A percentile compares a stretch with the other conserved stretches of the same genome.
These are phyloP conservation scores for Cercospora sp. DNA, from an alignment of 2,329 filamentous ascomycete genomes.

Conservation along the genomic window DNA sequence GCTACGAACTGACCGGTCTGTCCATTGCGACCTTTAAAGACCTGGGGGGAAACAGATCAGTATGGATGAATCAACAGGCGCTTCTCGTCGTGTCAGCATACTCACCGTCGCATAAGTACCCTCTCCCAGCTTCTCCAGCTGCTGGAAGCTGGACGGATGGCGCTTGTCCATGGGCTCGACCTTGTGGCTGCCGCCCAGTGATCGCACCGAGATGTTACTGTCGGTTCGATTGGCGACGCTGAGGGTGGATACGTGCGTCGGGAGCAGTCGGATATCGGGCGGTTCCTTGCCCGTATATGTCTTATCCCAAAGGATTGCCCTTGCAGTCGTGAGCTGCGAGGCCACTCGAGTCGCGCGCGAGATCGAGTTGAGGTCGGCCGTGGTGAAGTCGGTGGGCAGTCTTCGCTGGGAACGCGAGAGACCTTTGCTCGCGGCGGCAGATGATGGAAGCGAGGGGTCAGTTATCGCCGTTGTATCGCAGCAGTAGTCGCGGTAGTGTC, in stretches of 20 bases:
- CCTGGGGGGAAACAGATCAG: slow-evolving; percentile 53
- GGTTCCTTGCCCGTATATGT: slow-evolving; percentile 47
- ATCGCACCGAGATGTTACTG: slow-evolving; percentile 53
- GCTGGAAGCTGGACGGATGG: slow-evolving; percentile 96
- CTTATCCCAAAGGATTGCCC: slow-evolving; percentile 53
- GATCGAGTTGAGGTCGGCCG: slow-evolving; percentile 14
- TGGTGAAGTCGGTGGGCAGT: slow-evolving; percentile 10
- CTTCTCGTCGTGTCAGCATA: background rate
- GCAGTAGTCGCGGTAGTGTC: background rate
- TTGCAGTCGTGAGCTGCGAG: slow-evolving; percentile 47
- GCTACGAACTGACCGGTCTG: slow-evolving; percentile 96
- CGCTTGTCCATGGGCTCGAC: slow-evolving; percentile 76
- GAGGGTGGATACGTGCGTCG: slow-evolving; percentile 52
- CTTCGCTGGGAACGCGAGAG: background rate
- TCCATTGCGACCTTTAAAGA: slow-evolving; percentile 97
- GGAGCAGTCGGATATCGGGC: slow-evolving; percentile 47
- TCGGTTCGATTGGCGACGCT: slow-evolving; percentile 50
- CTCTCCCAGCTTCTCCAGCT: slow-evolving; percentile 96
- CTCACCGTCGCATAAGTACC: slow-evolving; percentile 94
- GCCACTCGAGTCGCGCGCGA: slow-evolving; percentile 11
- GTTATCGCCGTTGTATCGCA: background rate
- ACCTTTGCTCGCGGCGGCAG: background rate
- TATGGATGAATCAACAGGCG: background rate
- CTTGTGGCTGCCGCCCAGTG: slow-evolving; percentile 47
- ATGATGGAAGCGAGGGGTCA: background rate